A percentile compares a stretch with the other conserved stretches of the same genome.
Evolutionary conservation across 1,139 yeast species (phyloP).

Genomic region (Suhomyces yuchorum): DNA sequence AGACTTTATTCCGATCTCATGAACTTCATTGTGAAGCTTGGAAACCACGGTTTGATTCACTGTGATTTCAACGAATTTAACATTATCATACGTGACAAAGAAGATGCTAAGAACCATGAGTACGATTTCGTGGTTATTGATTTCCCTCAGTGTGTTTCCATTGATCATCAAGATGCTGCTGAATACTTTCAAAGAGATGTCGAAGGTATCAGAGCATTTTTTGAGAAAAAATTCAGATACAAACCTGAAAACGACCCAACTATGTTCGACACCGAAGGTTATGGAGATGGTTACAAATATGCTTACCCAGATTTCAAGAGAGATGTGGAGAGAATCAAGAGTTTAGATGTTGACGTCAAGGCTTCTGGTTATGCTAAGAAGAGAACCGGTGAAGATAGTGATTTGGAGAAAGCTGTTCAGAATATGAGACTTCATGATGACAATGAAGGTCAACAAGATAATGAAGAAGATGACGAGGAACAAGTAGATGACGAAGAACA

Average conservation of each 20-base stretch:
- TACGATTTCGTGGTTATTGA: conserved; percentile 85
- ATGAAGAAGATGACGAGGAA: conserved; percentile 27
- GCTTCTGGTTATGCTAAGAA: conserved; percentile 91
- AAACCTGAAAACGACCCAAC: conserved; percentile 62
- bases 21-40: conserved; percentile 82
- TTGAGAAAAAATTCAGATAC: conserved; percentile 75
- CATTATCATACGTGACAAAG: conserved; percentile 75
- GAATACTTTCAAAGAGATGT: conserved; percentile 90
- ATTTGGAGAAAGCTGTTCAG: conserved; percentile 73
- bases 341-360: conserved; percentile 78
- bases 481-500: conserved; percentile 33
- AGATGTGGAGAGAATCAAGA: conserved; percentile 69
- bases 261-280: conserved; percentile 77
- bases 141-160: conserved; percentile 97
- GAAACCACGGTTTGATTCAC: conserved; percentile 87
- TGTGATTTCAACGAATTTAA: conserved; percentile 98
- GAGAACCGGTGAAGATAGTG: conserved; percentile 56
- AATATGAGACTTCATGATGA: conserved; percentile 55
- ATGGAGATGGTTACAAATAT: conserved; percentile 74
- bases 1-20: conserved; percentile 80
- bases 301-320: conserved; percentile 80
- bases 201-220: conserved; percentile 81
- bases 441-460: conserved; percentile 36
- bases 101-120: conserved; percentile 53
- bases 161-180: conserved; percentile 86